Conservation (phyloP, 768 basidiomycete genomes). For the Collybia mongolica region DNA sequence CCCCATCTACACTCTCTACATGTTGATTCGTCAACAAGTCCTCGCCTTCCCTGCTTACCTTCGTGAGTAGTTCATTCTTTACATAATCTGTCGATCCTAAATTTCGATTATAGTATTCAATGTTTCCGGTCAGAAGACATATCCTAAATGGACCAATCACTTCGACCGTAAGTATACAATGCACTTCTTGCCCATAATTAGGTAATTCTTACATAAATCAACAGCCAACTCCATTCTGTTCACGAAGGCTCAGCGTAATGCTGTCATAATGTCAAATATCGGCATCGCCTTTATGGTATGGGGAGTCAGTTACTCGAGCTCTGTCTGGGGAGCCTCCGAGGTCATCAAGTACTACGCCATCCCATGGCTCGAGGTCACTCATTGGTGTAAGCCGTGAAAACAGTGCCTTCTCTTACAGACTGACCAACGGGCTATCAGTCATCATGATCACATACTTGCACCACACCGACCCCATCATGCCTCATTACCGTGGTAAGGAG, state of each 20-base stretch:
- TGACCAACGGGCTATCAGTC: constrained; percentile 21
- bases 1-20: constrained; percentile 55
- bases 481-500: constrained; percentile 55
- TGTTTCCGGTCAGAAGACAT: constrained; percentile 58
- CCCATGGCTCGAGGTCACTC: constrained; percentile 54
- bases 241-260: constrained; percentile 47
- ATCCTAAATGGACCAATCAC: constrained; percentile 66
- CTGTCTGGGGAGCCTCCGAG: constrained; percentile 32
- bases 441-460: constrained; percentile 63
- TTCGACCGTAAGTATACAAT: constrained; percentile 49
- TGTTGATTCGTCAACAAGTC: constrained; percentile 55
- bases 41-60: constrained; percentile 64
- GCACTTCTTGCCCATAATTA: background rate
- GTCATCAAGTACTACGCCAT: constrained; percentile 51
- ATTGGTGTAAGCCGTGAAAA: constrained; percentile 44
- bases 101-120: constrained; percentile 39
- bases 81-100: no score
- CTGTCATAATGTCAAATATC: constrained; percentile 55
- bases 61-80: constrained; percentile 30
- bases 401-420: background rate
- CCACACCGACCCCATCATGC: constrained; percentile 56
- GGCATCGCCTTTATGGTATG: constrained; percentile 51
- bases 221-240: constrained; percentile 58
- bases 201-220: background rate
- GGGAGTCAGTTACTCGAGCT: constrained; percentile 33